Conservation (phyloP, 495 filamentous ascomycete species). For the Antarctomyces pellizariae region DNA sequence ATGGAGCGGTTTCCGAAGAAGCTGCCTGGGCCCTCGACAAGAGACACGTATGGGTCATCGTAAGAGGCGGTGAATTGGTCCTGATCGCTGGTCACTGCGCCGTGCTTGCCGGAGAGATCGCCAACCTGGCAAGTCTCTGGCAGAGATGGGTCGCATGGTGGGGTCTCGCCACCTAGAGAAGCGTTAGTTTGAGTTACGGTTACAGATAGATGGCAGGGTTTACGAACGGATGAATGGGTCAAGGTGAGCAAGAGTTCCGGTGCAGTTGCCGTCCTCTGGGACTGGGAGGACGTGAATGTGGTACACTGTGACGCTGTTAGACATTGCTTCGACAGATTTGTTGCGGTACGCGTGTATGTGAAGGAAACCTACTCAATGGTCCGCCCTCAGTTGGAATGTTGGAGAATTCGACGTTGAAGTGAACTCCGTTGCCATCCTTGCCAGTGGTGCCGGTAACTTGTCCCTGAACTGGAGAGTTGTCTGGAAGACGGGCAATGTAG, state of each 20-base stretch:
- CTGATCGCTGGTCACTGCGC: slow-evolving; percentile 28
- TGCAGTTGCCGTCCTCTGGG: slow-evolving; percentile 57
- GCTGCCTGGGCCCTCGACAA: slow-evolving; percentile 25
- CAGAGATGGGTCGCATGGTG: slow-evolving; percentile 33
- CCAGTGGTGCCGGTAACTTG: slow-evolving; percentile 28
- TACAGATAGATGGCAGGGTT: slow-evolving; percentile 1
- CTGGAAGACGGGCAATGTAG: slow-evolving; percentile 36
- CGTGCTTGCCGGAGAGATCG: slow-evolving; percentile 68
- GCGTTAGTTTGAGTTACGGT: slow-evolving; percentile 1
- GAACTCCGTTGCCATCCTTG: slow-evolving; percentile 35
- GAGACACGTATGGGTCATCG: slow-evolving; percentile 44
- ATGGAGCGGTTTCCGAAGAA: slow-evolving; percentile 66
- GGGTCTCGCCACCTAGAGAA: slow-evolving; percentile 33
- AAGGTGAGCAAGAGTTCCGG: slow-evolving; percentile 39
- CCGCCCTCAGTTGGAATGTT: slow-evolving; percentile 42
- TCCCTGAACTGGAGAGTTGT: slow-evolving; percentile 32
- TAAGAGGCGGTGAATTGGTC: slow-evolving; percentile 27
- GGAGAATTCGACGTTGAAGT: slow-evolving; percentile 32
- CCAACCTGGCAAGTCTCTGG: slow-evolving; percentile 62
- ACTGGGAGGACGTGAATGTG: slow-evolving; percentile 62
- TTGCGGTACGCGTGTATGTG: not conserved
- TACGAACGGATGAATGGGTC: slow-evolving; percentile 22
- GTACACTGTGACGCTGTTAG: slow-evolving; percentile 47
- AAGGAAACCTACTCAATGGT: slow-evolving; percentile 39
- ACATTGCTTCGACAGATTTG: slow-evolving; percentile 4